A percentile compares a stretch with the other conserved stretches of the same genome.
Conservation (phyloP, 164 flowering plant species). For the Paratinospora sagittata region DNA sequence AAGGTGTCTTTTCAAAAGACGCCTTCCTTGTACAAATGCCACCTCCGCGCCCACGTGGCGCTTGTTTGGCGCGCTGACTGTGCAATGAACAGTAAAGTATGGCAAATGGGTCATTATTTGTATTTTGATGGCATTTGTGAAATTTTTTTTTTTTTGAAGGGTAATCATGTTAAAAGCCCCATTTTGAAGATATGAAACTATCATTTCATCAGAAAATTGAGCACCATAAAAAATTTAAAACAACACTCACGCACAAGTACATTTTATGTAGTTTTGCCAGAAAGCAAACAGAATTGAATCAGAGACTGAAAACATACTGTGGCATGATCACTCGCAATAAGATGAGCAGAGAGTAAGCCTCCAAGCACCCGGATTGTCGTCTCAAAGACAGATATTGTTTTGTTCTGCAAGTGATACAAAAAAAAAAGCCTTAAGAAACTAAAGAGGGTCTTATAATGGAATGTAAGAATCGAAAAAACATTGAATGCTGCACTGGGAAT, state of each 20-base stretch:
- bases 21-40: no score
- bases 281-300: background rate
- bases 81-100: no score
- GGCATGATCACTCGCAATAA: conserved; percentile 89
- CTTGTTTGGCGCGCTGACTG: no score
- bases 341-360: conserved; percentile 94
- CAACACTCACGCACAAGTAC: no score
- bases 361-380: conserved; percentile 91
- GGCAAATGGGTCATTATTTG: no score
- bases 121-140: no score
- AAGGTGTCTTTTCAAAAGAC: no score
- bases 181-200: no score
- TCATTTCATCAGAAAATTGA: background rate
- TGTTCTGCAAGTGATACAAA: conserved; percentile 67
- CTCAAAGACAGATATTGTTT: conserved; percentile 94
- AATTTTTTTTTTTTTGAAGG: no score
- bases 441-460: background rate
- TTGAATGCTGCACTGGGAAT: background rate
- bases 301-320: conserved; percentile 47
- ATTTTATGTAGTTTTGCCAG: background rate
- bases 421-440: background rate
- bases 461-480: background rate
- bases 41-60: no score
- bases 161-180: no score
- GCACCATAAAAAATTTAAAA: background rate